A percentile compares a stretch with the other conserved stretches of the same genome.
phyloP scores from a whole-genome alignment of 1,284 basidiomycete species.

The Cerrena zonata region DNA sequence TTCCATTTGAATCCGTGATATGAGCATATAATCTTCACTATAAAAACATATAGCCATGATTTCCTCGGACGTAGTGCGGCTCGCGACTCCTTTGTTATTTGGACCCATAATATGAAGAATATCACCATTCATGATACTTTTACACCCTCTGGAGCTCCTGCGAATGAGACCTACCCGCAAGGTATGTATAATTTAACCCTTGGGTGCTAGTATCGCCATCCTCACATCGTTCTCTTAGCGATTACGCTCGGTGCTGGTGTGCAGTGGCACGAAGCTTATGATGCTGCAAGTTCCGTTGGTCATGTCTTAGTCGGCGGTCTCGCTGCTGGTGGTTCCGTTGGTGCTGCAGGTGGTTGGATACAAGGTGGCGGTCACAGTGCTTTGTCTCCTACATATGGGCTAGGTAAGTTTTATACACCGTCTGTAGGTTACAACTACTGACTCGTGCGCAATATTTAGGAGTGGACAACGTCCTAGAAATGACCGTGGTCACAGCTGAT shows the following conservation, averaged over 20 bases:
- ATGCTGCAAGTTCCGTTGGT: slow-evolving; percentile 24
- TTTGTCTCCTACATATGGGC: slow-evolving; percentile 36
- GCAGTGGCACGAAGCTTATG: slow-evolving; percentile 40
- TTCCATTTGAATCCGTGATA: not conserved
- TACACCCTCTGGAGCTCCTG: slow-evolving; percentile 16
- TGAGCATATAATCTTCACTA: no score
- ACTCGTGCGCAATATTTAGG: slow-evolving; percentile 21
- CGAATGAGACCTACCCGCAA: slow-evolving; percentile 13
- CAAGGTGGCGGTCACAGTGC: slow-evolving; percentile 42
- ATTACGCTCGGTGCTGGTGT: slow-evolving; percentile 41
- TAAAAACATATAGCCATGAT: slow-evolving; percentile 17
- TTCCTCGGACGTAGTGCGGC: slow-evolving; percentile 21
- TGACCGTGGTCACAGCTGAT: slow-evolving; percentile 33
- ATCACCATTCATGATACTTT: slow-evolving; percentile 20
- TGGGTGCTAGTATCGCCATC: not conserved
- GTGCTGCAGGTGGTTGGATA: slow-evolving; percentile 33
- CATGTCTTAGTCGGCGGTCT: slow-evolving; percentile 24
- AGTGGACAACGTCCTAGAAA: slow-evolving; percentile 40
- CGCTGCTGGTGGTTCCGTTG: slow-evolving; percentile 29
- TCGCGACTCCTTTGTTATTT: slow-evolving; percentile 18
- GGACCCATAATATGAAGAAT: slow-evolving; percentile 23
- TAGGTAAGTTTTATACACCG: slow-evolving; percentile 27
- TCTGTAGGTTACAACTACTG: not conserved
- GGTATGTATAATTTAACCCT: slow-evolving; percentile 6
- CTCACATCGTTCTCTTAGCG: slow-evolving; percentile 16